Percentiles rank a stretch among this genome's conserved stretches.
Conservation (phyloP, 2,329 filamentous ascomycete species). For the Stagonosporopsis vannaccii region DNA sequence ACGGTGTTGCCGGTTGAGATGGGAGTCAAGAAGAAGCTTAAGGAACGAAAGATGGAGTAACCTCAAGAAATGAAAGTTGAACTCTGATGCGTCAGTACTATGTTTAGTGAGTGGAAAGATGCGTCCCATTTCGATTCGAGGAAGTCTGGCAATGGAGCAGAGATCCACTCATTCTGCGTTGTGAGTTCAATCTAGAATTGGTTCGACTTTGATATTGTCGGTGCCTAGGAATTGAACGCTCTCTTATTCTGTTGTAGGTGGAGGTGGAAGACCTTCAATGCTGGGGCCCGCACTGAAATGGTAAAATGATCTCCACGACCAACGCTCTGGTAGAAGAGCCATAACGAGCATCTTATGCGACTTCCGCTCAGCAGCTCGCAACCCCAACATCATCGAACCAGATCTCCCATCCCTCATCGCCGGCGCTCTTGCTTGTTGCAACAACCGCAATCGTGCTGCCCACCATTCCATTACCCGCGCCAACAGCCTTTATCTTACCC, state of each 20-base stretch:
- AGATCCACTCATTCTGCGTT: neutral
- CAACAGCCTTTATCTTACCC: neutral
- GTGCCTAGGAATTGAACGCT: neutral
- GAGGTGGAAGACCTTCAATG: neutral
- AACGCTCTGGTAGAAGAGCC: neutral
- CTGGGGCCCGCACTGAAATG: neutral
- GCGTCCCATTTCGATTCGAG: neutral
- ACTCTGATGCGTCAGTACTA: too few species aligned
- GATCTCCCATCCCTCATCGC: slow-evolving; percentile 12
- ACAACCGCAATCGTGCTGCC: slow-evolving; percentile 15
- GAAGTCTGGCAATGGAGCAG: neutral
- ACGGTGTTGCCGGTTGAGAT: slow-evolving; percentile 52
- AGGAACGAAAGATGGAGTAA: too few species aligned
- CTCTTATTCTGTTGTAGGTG: neutral
- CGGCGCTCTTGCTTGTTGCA: slow-evolving; percentile 3
- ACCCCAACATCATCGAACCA: slow-evolving; percentile 7
- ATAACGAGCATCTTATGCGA: neutral
- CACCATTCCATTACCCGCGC: neutral
- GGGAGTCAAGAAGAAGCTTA: slow-evolving; percentile 34
- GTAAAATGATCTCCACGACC: neutral
- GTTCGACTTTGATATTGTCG: too few species aligned
- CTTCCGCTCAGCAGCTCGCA: neutral
- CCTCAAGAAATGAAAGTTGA: too few species aligned
- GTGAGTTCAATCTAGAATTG: neutral
- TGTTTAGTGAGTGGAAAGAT: too few species aligned